These are phyloP conservation scores for Ganoderma boninense DNA, from an alignment of 1,284 basidiomycete species.

Conservation along the genomic window DNA sequence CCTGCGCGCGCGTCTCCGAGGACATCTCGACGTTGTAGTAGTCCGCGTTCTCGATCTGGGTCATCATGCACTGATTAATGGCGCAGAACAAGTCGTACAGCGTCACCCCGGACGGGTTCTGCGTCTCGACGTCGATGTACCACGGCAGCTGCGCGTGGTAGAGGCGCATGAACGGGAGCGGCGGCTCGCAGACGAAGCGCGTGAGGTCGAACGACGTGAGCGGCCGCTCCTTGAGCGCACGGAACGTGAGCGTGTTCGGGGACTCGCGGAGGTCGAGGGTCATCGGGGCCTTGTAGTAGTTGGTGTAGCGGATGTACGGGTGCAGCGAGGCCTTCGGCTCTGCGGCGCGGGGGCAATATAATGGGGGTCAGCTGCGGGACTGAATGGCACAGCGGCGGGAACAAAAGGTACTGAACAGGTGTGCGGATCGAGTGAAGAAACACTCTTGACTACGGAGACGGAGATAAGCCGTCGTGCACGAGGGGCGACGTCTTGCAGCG, in stretches of 20 bases:
- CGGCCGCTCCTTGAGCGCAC: slow-evolving; percentile 44
- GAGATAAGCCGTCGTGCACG: background rate
- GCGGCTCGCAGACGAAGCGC: slow-evolving; percentile 55
- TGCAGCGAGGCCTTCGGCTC: slow-evolving; percentile 40
- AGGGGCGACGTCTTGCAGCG: background rate
- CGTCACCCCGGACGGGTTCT: slow-evolving; percentile 60
- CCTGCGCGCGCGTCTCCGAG: slow-evolving; percentile 33
- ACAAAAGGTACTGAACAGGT: background rate
- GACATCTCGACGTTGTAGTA: slow-evolving; percentile 44
- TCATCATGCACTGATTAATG: slow-evolving; percentile 43
- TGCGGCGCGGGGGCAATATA: slow-evolving; percentile 13
- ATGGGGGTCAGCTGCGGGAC: slow-evolving; percentile 1
- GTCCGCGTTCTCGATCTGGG: slow-evolving; percentile 39
- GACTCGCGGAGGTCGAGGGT: slow-evolving; percentile 47
- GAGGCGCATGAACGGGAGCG: slow-evolving; percentile 54
- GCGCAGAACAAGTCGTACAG: slow-evolving; percentile 58
- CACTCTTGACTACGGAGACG: background rate
- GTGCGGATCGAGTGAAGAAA: slow-evolving; percentile 3
- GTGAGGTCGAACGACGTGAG: slow-evolving; percentile 49
- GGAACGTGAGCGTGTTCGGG: slow-evolving; percentile 48
- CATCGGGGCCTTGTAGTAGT: slow-evolving; percentile 37
- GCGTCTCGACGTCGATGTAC: slow-evolving; percentile 59
- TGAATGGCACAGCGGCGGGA: background rate
- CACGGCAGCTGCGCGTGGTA: slow-evolving; percentile 62
- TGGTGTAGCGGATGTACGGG: slow-evolving; percentile 45